Percentiles rank a stretch among this genome's conserved stretches.
These are phyloP conservation scores for Exutisphaerella laricina DNA, from an alignment of 2,329 filamentous ascomycete species.

Conservation along the genomic window DNA sequence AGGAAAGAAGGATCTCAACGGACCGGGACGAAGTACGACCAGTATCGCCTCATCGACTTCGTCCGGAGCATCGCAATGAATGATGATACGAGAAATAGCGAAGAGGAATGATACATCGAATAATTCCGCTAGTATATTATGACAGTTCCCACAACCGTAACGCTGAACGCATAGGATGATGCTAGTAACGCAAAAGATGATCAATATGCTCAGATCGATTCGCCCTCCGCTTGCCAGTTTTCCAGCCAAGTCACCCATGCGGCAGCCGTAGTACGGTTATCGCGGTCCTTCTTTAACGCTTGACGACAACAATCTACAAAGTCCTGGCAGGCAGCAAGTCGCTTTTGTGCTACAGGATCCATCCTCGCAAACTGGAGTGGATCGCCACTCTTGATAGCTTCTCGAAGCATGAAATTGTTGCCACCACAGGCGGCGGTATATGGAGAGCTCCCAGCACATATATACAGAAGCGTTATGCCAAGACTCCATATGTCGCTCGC, in stretches of 20 bases:
- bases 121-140: too few relatives aligned
- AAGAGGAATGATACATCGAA: too few relatives aligned
- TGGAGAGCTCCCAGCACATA: conserved; percentile 40
- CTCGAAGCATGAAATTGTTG: conserved; percentile 40
- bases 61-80: neutral
- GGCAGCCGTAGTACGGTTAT: conserved; percentile 25
- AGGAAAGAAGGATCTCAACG: conserved; percentile 27
- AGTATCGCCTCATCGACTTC: conserved; percentile 26
- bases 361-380: conserved; percentile 39
- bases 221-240: conserved; percentile 13
- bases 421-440: conserved; percentile 35
- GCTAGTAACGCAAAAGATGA: too few relatives aligned
- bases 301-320: conserved; percentile 36
- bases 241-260: conserved; percentile 31
- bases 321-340: conserved; percentile 31
- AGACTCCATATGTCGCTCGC: conserved; percentile 42
- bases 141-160: too few relatives aligned
- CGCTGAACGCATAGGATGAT: neutral
- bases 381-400: conserved; percentile 41
- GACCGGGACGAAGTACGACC: conserved; percentile 20
- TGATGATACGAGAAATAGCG: neutral
- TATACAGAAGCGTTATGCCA: conserved; percentile 41
- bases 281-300: conserved; percentile 36
- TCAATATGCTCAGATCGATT: too few relatives aligned
- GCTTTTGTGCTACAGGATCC: conserved; percentile 31